Conservation (phyloP, 179 eudicot genomes). For the Spinacia oleracea region DNA sequence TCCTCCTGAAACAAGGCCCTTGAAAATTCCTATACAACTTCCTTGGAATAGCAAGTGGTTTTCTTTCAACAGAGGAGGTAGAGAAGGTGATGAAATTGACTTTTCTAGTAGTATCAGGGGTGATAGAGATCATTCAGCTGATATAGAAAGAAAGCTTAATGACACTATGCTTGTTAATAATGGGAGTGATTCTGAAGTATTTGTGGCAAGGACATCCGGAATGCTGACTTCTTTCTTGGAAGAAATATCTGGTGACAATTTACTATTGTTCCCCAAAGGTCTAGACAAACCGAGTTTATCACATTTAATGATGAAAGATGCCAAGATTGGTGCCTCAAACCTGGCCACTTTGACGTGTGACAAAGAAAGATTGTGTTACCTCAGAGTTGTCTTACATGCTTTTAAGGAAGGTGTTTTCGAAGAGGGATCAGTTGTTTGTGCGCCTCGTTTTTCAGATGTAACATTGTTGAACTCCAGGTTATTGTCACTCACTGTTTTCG, state of each 20-base stretch:
- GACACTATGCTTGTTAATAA: constrained; percentile 1
- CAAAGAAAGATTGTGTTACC: constrained; percentile 45
- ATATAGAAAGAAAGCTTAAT: constrained; percentile 16
- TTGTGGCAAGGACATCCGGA: constrained; percentile 66
- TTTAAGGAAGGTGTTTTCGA: constrained; percentile 74
- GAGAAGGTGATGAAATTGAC: constrained; percentile 20
- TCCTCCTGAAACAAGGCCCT: constrained; percentile 56
- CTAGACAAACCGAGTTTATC: constrained; percentile 34
- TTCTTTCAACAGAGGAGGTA: constrained; percentile 24
- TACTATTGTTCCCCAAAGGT: constrained; percentile 48
- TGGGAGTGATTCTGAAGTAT: constrained; percentile 33
- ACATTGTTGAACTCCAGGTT: constrained; percentile 54
- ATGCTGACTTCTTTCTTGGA: constrained; percentile 43
- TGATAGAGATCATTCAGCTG: constrained; percentile 15
- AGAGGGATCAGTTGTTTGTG: constrained; percentile 84
- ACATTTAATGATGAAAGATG: constrained; percentile 47
- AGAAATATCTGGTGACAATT: constrained; percentile 36
- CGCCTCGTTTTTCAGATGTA: constrained; percentile 65
- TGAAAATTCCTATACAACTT: constrained; percentile 58
- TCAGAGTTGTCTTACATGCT: constrained; percentile 73
- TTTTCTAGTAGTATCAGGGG: constrained; percentile 11
- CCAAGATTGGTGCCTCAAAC: constrained; percentile 34
- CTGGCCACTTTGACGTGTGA: constrained; percentile 16
- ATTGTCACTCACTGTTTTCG: neutral
- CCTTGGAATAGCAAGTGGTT: constrained; percentile 63